Conservation (phyloP, 2,329 filamentous ascomycete species). For the Leptographium flavum region DNA sequence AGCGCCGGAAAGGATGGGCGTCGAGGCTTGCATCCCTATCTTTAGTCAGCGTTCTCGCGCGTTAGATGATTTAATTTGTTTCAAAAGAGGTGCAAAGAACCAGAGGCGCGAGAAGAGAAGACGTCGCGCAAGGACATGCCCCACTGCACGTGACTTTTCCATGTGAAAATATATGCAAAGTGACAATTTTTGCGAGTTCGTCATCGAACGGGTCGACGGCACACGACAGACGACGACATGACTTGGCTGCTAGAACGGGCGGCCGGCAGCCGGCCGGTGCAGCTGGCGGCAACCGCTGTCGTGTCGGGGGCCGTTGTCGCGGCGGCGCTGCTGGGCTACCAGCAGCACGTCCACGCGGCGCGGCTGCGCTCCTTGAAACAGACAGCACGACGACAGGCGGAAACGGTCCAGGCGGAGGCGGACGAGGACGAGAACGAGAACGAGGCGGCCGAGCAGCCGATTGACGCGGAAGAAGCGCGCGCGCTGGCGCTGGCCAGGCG, state of each 20-base stretch:
- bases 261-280: slow-evolving; percentile 33
- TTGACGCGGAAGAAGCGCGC: slow-evolving; percentile 49
- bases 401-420: slow-evolving; percentile 7
- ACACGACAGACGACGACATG: slow-evolving; percentile 9
- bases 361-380: slow-evolving; percentile 42
- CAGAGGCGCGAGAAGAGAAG: no score
- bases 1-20: no score
- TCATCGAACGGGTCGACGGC: neutral
- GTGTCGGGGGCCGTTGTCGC: slow-evolving; percentile 47
- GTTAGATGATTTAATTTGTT: no score
- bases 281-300: slow-evolving; percentile 58
- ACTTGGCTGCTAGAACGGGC: slow-evolving; percentile 29
- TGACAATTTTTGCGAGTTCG: neutral
- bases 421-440: slow-evolving; percentile 11
- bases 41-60: no score
- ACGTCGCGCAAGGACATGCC: no score
- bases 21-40: neutral
- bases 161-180: neutral
- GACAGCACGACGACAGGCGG: slow-evolving; percentile 18
- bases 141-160: neutral
- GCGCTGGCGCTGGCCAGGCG: slow-evolving; percentile 43
- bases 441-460: slow-evolving; percentile 9
- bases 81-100: no score
- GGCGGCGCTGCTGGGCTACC: slow-evolving; percentile 46
- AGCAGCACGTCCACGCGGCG: slow-evolving; percentile 40